Conservation (phyloP, 2,329 filamentous ascomycete genomes). For the Colletotrichum tamarilloi region DNA sequence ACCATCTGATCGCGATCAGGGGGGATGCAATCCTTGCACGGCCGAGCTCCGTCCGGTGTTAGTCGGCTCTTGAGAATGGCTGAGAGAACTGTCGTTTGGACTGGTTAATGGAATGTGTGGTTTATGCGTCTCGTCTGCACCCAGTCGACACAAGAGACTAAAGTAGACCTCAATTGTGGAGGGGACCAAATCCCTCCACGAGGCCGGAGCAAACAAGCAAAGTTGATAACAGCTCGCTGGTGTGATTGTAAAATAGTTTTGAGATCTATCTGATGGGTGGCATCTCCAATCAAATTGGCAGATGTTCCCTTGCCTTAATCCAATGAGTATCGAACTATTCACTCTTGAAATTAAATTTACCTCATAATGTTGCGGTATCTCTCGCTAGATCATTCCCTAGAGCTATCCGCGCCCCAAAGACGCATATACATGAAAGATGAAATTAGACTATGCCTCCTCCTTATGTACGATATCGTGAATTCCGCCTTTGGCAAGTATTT, state of each 20-base stretch:
- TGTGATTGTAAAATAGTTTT: too few relatives aligned
- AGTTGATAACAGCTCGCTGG: too few relatives aligned
- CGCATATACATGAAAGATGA: neutral
- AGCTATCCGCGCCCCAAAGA: too few relatives aligned
- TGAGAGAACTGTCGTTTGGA: too few relatives aligned
- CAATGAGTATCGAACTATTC: too few relatives aligned
- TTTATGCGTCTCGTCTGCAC: too few relatives aligned
- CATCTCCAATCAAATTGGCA: too few relatives aligned
- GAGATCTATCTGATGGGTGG: too few relatives aligned
- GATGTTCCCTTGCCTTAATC: too few relatives aligned
- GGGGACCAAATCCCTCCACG: too few relatives aligned
- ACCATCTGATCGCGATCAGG: slow-evolving; percentile 9
- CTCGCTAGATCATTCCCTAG: neutral
- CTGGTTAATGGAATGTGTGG: neutral
- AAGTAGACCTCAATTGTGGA: neutral
- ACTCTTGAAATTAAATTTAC: too few relatives aligned
- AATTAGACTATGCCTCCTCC: neutral
- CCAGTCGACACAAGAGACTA: neutral
- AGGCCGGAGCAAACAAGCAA: too few relatives aligned
- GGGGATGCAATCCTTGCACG: slow-evolving; percentile 2
- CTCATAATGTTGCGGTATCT: neutral
- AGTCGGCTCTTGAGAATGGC: neutral
- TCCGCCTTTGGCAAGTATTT: slow-evolving; percentile 3
- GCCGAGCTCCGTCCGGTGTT: slow-evolving; percentile 21
- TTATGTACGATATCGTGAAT: slow-evolving; percentile 15